These are phyloP conservation scores for Trichoderma harzianum DNA, from an alignment of 2,329 filamentous ascomycete genomes.

Conservation along the genomic window DNA sequence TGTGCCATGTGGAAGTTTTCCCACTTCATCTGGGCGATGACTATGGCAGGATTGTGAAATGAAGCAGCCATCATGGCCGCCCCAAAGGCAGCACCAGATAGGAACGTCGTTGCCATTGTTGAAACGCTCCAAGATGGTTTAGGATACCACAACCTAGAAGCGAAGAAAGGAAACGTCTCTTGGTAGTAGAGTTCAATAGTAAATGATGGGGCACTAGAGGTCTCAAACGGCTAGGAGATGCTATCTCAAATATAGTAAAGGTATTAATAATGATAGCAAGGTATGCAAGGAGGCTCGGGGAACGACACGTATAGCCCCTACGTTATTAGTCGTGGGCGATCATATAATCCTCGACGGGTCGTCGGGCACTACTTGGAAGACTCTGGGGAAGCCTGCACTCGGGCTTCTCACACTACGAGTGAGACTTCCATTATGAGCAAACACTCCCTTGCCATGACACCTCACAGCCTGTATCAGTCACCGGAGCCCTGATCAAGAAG, in stretches of 20 bases:
- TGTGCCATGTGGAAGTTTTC: constrained; percentile 64
- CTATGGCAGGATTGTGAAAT: constrained; percentile 57
- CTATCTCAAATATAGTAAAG: neutral
- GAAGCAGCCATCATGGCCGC: constrained; percentile 58
- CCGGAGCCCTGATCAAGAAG: neutral
- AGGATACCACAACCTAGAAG: neutral
- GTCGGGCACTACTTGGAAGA: neutral
- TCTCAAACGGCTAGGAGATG: neutral
- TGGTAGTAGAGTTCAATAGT: neutral
- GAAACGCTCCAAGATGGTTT: neutral
- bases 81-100: constrained; percentile 59
- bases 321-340: neutral
- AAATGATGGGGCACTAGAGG: neutral
- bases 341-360: neutral
- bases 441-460: neutral
- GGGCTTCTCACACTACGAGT: neutral
- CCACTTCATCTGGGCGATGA: constrained; percentile 58
- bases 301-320: neutral
- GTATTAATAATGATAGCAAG: neutral
- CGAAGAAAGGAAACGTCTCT: neutral
- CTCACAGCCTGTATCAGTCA: neutral
- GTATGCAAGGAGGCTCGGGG: neutral
- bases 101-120: constrained; percentile 31
- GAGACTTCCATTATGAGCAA: neutral
- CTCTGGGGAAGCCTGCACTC: neutral